phyloP scores from a whole-genome alignment of 2,329 filamentous ascomycete species.

The Pseudogymnoascus sp. region DNA sequence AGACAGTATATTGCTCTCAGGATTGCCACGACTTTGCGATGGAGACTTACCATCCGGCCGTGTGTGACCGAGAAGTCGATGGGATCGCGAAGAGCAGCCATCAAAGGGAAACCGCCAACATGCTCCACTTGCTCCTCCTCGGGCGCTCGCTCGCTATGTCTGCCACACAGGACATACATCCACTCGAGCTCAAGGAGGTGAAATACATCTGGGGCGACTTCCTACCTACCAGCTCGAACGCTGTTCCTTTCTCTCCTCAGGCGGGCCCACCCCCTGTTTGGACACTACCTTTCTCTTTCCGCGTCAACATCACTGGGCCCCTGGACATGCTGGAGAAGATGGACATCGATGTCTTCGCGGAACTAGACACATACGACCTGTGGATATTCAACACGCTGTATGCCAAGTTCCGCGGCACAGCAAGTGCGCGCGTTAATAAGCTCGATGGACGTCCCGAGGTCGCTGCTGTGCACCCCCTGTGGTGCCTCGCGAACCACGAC shows the following conservation, averaged over 20 bases:
- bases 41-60: slow-evolving; percentile 54
- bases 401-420: slow-evolving; percentile 87
- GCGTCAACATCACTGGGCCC: slow-evolving; percentile 65
- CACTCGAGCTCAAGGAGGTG: slow-evolving; percentile 56
- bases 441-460: slow-evolving; percentile 81
- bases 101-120: slow-evolving; percentile 50
- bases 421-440: slow-evolving; percentile 72
- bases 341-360: slow-evolving; percentile 68
- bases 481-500: slow-evolving; percentile 94
- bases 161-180: slow-evolving; percentile 52
- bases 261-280: slow-evolving; percentile 52
- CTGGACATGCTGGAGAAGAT: slow-evolving; percentile 77
- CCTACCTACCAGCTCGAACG: slow-evolving; percentile 44
- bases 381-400: slow-evolving; percentile 91
- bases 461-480: slow-evolving; percentile 87
- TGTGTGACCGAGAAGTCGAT: slow-evolving; percentile 61
- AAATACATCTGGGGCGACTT: slow-evolving; percentile 68
- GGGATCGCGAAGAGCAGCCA: slow-evolving; percentile 58
- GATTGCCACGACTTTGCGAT: slow-evolving; percentile 52
- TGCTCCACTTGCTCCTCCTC: slow-evolving; percentile 57
- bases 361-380: slow-evolving; percentile 54
- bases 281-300: slow-evolving; percentile 72
- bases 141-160: slow-evolving; percentile 58
- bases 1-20: slow-evolving; percentile 60
- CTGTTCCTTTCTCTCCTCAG: slow-evolving; percentile 46